phyloP scores from a whole-genome alignment of 2,329 filamentous ascomycete genomes.

The Ampelomyces quisqualis region DNA sequence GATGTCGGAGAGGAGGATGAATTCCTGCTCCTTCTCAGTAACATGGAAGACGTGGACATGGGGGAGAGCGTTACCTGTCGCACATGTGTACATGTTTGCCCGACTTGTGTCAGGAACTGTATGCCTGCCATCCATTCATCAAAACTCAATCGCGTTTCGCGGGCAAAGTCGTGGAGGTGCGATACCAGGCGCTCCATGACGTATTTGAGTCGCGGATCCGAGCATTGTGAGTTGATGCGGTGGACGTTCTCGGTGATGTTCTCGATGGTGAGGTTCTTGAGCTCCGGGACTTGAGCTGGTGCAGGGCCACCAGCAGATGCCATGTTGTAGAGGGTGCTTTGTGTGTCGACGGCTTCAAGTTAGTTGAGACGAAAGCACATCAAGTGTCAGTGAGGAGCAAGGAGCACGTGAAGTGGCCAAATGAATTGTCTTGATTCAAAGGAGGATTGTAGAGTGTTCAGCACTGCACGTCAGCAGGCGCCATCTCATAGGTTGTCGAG shows the following conservation, averaged over 20 bases:
- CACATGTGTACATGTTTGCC: constrained; percentile 72
- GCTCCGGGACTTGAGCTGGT: constrained; percentile 12
- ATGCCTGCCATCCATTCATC: constrained; percentile 77
- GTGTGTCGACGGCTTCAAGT: not conserved
- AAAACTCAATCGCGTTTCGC: constrained; percentile 73
- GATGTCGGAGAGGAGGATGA: constrained; percentile 78
- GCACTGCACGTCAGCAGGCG: not conserved
- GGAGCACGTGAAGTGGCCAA: too few relatives aligned
- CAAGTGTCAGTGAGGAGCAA: too few relatives aligned
- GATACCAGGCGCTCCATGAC: constrained; percentile 71
- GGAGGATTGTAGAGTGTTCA: not conserved
- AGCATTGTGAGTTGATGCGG: constrained; percentile 70
- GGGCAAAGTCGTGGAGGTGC: constrained; percentile 79
- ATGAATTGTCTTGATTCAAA: not conserved
- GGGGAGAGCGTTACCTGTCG: constrained; percentile 57
- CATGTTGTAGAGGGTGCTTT: constrained; percentile 4
- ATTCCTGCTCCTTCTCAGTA: constrained; percentile 57
- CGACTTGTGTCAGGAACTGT: constrained; percentile 69
- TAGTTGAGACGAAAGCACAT: too few relatives aligned
- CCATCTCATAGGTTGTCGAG: constrained; percentile 10
- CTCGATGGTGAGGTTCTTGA: constrained; percentile 71
- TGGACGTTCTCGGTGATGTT: constrained; percentile 79
- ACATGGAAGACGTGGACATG: not conserved
- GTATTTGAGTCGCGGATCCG: constrained; percentile 67
- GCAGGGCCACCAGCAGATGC: constrained; percentile 2